Evolutionary conservation across 352 stramenopile species (phyloP).

Genomic region (Globisporangium lucens): DNA sequence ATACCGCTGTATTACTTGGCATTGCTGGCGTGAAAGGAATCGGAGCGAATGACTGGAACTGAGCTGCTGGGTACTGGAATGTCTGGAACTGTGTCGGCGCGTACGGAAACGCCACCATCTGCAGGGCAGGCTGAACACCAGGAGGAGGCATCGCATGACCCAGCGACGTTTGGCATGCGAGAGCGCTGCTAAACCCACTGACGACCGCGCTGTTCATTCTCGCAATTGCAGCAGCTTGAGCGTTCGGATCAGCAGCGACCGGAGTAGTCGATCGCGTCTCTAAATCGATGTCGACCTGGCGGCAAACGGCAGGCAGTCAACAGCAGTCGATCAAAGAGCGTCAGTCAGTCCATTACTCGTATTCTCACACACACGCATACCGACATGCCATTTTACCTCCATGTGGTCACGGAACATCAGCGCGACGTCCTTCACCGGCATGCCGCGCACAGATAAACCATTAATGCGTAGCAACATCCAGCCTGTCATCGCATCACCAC

Average conservation of each 20-base stretch:
- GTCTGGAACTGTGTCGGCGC: background rate
- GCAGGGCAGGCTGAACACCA: constrained; percentile 2
- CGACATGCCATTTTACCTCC: constrained; percentile 19
- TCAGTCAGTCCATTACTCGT: background rate
- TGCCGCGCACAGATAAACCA: constrained; percentile 25
- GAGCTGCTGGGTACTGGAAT: background rate
- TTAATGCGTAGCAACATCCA: constrained; percentile 45
- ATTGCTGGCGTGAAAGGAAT: background rate
- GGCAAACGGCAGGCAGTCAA: background rate
- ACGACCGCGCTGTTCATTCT: background rate
- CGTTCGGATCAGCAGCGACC: background rate
- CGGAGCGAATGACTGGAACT: background rate
- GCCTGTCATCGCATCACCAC: constrained; percentile 16
- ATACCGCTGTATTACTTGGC: background rate
- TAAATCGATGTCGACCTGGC: constrained; percentile 15
- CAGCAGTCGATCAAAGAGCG: background rate
- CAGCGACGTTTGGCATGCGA: background rate
- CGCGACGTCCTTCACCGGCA: constrained; percentile 37
- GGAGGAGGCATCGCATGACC: background rate
- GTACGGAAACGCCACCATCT: background rate
- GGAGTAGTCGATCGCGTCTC: background rate
- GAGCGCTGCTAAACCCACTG: background rate
- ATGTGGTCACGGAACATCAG: constrained; percentile 40
- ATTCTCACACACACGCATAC: background rate
- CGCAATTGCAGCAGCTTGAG: background rate